Percentiles rank a stretch among this genome's conserved stretches.
Evolutionary conservation across 2,329 filamentous ascomycete genomes (phyloP).

Genomic region (Botrytis paeoniae): DNA sequence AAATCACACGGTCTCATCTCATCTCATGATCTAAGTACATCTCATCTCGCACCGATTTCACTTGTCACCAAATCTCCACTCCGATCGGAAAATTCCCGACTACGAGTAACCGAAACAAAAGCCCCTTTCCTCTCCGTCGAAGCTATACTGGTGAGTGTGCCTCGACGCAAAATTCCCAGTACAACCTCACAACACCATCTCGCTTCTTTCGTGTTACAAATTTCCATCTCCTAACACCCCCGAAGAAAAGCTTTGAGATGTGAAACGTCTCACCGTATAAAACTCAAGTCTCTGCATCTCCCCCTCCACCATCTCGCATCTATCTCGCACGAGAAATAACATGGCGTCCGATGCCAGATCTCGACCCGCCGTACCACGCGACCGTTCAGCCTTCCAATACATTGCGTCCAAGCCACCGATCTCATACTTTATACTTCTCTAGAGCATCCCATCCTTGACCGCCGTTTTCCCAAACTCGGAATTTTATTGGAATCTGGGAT

Average conservation of each 20-base stretch:
- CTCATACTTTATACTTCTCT: neutral
- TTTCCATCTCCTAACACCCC: neutral
- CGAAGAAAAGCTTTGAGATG: neutral
- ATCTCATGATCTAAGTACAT: slow-evolving; percentile 15
- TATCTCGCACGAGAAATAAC: neutral
- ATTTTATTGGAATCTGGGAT: neutral
- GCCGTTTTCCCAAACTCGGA: slow-evolving; percentile 10
- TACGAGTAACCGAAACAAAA: neutral
- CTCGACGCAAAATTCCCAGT: neutral
- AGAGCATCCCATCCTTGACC: neutral
- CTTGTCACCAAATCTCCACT: neutral
- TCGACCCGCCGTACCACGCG: slow-evolving; percentile 6
- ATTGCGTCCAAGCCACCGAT: slow-evolving; percentile 6
- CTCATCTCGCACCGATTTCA: slow-evolving; percentile 3
- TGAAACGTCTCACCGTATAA: neutral
- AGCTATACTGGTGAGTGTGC: neutral
- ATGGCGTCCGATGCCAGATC: slow-evolving; percentile 12
- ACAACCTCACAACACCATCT: neutral
- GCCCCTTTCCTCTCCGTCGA: neutral
- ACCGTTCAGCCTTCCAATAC: neutral
- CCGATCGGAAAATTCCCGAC: neutral
- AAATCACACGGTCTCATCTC: slow-evolving; percentile 14
- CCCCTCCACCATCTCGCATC: slow-evolving; percentile 4
- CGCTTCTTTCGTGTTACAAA: neutral
- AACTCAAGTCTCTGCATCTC: neutral